Evolutionary conservation across 139 green algal species (phyloP).

Genomic region (Asterochloris sp.): DNA sequence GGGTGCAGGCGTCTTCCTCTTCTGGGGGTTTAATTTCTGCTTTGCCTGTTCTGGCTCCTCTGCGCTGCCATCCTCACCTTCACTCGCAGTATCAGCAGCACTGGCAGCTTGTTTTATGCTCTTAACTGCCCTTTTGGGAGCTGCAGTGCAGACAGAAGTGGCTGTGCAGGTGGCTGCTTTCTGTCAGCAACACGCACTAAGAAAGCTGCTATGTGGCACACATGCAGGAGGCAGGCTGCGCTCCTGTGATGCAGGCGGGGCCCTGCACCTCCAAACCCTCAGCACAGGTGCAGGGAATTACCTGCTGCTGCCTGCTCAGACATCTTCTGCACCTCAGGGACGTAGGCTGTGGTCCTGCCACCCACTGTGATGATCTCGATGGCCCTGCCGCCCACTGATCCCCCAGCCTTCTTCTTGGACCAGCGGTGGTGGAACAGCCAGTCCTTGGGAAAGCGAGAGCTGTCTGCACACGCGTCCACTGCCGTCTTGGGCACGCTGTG

Average conservation of each 20-base stretch:
- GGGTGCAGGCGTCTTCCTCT: not conserved
- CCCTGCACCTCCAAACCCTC: not conserved
- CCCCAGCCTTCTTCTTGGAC: slow-evolving; percentile 36
- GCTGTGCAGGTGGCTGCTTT: not conserved
- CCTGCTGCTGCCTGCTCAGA: not conserved
- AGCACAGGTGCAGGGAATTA: not conserved
- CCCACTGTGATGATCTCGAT: slow-evolving; percentile 75
- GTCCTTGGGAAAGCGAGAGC: slow-evolving; percentile 39
- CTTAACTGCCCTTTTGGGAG: not conserved
- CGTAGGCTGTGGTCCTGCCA: slow-evolving; percentile 68
- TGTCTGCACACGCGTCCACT: slow-evolving; percentile 55
- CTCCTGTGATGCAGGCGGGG: not conserved
- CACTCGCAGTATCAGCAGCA: not conserved
- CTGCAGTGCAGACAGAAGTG: no score
- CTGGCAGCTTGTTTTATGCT: not conserved
- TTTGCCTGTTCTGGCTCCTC: not conserved
- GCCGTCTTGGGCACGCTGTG: slow-evolving; percentile 52
- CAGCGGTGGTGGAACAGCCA: slow-evolving; percentile 79
- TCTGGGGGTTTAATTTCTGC: not conserved
- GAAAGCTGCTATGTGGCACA: not conserved
- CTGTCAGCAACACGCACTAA: not conserved
- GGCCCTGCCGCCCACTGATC: slow-evolving; percentile 29
- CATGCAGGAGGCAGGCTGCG: not conserved
- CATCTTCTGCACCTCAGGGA: slow-evolving; percentile 66
- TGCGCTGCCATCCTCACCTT: not conserved